Conservation (phyloP, 1,284 basidiomycete species). For the Heterobasidion parviporum region DNA sequence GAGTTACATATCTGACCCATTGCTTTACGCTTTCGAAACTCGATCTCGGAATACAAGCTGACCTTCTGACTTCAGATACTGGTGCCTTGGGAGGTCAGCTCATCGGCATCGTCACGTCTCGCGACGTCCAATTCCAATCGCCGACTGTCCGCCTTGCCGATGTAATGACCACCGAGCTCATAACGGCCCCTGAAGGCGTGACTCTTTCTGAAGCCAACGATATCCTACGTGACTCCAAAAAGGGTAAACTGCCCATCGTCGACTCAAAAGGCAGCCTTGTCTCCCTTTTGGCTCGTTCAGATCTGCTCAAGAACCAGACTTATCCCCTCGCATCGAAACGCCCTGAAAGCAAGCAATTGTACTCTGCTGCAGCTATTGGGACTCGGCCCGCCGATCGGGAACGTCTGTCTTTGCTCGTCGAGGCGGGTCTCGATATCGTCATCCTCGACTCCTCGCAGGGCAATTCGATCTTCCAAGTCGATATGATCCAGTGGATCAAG, state of each 20-base stretch:
- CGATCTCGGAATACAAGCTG: conserved; percentile 11
- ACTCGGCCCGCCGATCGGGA: conserved; percentile 88
- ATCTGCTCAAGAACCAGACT: conserved; percentile 96
- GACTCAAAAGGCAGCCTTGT: conserved; percentile 70
- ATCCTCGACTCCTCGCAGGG: conserved; percentile 96
- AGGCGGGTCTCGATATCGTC: conserved; percentile 94
- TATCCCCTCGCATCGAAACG: conserved; percentile 94
- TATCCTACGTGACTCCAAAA: conserved; percentile 94
- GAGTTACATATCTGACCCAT: conserved; percentile 13
- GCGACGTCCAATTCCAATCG: conserved; percentile 92
- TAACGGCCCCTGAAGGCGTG: conserved; percentile 80
- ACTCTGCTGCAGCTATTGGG: conserved; percentile 95
- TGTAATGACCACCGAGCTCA: conserved; percentile 86
- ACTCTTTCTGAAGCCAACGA: conserved; percentile 91
- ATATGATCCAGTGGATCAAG: conserved; percentile 97
- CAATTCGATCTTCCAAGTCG: conserved; percentile 90
- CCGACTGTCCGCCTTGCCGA: conserved; percentile 62
- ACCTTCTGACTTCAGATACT: conserved; percentile 51
- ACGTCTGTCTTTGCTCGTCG: conserved; percentile 79
- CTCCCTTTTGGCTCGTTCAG: conserved; percentile 90
- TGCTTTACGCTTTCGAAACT: too few species aligned
- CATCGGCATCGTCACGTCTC: conserved; percentile 93
- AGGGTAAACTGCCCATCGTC: conserved; percentile 94
- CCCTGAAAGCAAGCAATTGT: conserved; percentile 90
- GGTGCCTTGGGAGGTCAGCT: conserved; percentile 87